Percentiles rank a stretch among this genome's conserved stretches.
Conservation (phyloP, 192 early-diverging fungal genomes). For the Entomortierella chlamydospora region DNA sequence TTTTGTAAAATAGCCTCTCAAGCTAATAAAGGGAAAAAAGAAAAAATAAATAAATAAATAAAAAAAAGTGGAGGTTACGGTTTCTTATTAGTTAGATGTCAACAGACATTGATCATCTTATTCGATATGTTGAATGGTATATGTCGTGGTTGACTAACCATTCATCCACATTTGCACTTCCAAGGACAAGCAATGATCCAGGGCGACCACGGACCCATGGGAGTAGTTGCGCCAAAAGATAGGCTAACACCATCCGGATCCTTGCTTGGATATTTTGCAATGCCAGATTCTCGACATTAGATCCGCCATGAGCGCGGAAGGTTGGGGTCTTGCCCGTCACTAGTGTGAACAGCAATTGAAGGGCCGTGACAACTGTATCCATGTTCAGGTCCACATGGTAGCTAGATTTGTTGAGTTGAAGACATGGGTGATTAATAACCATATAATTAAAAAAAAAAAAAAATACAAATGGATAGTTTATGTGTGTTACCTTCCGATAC, state of each 20-base stretch:
- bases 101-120: no score
- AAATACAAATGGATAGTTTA: background rate
- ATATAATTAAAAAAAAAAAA: background rate
- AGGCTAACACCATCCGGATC: constrained; percentile 94
- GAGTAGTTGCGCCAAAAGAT: constrained; percentile 95
- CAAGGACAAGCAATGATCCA: constrained; percentile 90
- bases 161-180: constrained; percentile 98
- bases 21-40: constrained; percentile 43
- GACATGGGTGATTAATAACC: no score
- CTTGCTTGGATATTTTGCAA: constrained; percentile 98
- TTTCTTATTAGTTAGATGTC: no score
- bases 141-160: constrained; percentile 61
- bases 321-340: constrained; percentile 80
- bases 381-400: constrained; percentile 94
- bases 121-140: no score
- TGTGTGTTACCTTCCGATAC: constrained; percentile 73
- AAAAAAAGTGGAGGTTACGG: no score
- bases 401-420: constrained; percentile 49
- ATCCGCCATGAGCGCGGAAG: constrained; percentile 90
- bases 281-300: constrained; percentile 88
- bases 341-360: constrained; percentile 79
- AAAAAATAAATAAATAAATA: background rate
- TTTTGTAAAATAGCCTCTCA: constrained; percentile 98
- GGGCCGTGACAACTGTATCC: constrained; percentile 81
- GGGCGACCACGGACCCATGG: constrained; percentile 81